Conservation (phyloP, 805 yeast species). For the Clavispora santaluciae region DNA sequence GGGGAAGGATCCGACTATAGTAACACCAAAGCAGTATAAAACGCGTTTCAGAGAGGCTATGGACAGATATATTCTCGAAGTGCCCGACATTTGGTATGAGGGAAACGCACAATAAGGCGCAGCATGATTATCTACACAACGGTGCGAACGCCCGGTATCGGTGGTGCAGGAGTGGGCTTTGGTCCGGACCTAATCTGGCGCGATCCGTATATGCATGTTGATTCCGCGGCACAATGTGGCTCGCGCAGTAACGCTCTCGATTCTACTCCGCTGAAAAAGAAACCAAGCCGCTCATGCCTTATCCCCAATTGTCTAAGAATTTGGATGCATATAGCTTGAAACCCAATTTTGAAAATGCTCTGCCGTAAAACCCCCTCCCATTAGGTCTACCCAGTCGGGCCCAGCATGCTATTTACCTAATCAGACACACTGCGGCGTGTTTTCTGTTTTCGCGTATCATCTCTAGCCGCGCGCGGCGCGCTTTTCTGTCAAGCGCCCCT, state of each 20-base stretch:
- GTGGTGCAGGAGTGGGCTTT: too few species aligned
- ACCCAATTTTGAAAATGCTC: background rate
- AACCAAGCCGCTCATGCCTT: too few species aligned
- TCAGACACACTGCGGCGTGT: too few species aligned
- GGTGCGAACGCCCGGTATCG: too few species aligned
- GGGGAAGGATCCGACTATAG: slow-evolving; percentile 92
- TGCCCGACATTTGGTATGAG: slow-evolving; percentile 69
- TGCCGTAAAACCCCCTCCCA: background rate
- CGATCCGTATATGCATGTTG: background rate
- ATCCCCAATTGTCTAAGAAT: background rate
- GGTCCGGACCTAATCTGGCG: background rate
- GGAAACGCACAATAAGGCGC: slow-evolving; percentile 13
- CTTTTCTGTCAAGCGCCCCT: background rate
- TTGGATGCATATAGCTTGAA: background rate
- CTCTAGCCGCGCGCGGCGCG: slow-evolving; percentile 1
- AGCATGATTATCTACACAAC: background rate
- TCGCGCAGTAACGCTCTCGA: background rate
- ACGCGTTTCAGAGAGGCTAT: slow-evolving; percentile 94
- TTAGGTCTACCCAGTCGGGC: background rate
- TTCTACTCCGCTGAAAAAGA: background rate
- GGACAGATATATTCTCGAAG: slow-evolving; percentile 93
- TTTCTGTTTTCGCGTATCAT: background rate
- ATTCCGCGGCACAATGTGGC: background rate
- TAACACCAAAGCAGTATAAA: slow-evolving; percentile 94
- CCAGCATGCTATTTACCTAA: background rate